Evolutionary conservation across 345 rosid genomes (phyloP).

Genomic region (Streptanthus diversifolius): DNA sequence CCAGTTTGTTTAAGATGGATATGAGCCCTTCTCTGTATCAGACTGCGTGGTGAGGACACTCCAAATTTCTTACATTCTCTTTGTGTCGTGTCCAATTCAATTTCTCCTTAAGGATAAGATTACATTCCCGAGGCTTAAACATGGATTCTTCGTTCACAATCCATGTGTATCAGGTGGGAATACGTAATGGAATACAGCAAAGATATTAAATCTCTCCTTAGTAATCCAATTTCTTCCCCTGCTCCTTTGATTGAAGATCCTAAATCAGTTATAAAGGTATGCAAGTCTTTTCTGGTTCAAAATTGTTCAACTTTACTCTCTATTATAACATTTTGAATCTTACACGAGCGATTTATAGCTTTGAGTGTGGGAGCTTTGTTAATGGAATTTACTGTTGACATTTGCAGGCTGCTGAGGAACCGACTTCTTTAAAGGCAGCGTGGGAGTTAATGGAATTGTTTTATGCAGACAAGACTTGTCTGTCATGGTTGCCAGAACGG

Average conservation of each 20-base stretch:
- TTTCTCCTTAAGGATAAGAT: too few species aligned
- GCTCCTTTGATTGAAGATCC: constrained; percentile 58
- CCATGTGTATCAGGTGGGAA: constrained; percentile 63
- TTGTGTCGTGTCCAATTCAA: too few species aligned
- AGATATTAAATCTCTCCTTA: constrained; percentile 66
- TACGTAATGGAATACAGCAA: constrained; percentile 83
- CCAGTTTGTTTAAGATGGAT: constrained; percentile 54
- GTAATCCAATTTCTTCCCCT: constrained; percentile 38
- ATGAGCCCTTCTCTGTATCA: constrained; percentile 53
- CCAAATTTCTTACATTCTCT: too few species aligned
- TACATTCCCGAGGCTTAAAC: too few species aligned
- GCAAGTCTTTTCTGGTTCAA: too few species aligned
- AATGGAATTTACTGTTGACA: not conserved
- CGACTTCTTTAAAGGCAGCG: constrained; percentile 78
- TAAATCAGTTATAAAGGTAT: constrained; percentile 53
- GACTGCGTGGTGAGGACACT: constrained; percentile 56
- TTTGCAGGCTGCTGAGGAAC: constrained; percentile 51
- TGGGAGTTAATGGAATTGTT: constrained; percentile 95
- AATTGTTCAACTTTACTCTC: too few species aligned
- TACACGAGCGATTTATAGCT: not conserved
- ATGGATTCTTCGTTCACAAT: not conserved
- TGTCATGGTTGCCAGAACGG: constrained; percentile 78
- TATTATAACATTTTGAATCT: not conserved
- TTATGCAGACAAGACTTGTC: constrained; percentile 69
- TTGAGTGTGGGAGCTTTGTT: constrained; percentile 7